Base-by-base conservation (phyloP, 78 protist species). In the Fonticula alba region DNA sequence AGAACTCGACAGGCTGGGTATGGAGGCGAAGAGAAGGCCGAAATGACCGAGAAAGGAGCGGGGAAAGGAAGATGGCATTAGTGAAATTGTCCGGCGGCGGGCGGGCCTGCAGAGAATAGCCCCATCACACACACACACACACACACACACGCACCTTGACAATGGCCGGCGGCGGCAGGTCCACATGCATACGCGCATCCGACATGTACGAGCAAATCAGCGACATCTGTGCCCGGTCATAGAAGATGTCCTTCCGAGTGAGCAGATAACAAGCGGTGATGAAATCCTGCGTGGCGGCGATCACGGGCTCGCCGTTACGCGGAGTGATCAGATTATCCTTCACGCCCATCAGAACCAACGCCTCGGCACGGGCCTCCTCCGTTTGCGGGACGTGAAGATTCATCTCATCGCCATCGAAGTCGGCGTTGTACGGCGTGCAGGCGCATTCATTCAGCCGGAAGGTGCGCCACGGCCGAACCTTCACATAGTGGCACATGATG, bases 361-460 rank as follows among this genome's bases (percentile, higher is more conserved):
- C 94, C 73, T 95, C 99, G 0, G 95, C 91, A 11, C 96, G 81
- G 22, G 99, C 97, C 64, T 87, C 95, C 47, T 86, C 88, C 5
- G 95, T 91, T 54, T 87, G 91, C 2, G 64, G 88, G 31, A 79
- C 59, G 71, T 94, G 97, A 32, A 93, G 29, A 65, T 94, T 92
- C 97, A 91, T 93, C 74, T 91, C 97, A 51, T 81, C 86, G 22
- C 87, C 76, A 72, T 92, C 98, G 52, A 93, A 96, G 66, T 96
- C 98, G 11, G 98, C 98, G 69, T 91, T 92, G 95, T 89, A 95
- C 29, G 97, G 97, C 61, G 93, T 78, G 73, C 98, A 95, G 14
- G 74, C 90, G 58, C 97, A 89, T 66, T 73, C 94, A 82, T 95
- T 95, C 85, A 95, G 93, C 26, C 99, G 83, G 38, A 95, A 77